Base-by-base conservation (phyloP, 257 asterid species). In the Primulina eburnea region DNA sequence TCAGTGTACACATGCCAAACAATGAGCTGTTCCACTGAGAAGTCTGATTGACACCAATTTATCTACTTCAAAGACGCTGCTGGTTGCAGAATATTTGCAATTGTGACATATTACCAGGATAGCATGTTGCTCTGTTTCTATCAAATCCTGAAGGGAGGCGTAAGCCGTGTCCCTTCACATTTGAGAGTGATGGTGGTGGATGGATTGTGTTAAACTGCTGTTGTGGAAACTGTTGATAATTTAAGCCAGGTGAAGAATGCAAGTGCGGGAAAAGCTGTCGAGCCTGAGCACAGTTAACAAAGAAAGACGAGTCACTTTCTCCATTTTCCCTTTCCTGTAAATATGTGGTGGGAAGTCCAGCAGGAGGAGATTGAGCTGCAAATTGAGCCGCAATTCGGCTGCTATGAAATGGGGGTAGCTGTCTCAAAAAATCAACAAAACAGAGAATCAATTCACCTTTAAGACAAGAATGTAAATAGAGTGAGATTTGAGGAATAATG, bases 251-350 rank as follows among this genome's bases (percentile, higher is more conserved):
- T 55, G 90, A 76, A 67, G 88, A 73, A 43, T 63, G 78, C 75
- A 88, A 63, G 67, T 71, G 84, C 30, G 84, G 84, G 68, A 83
- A 83, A 66, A 76, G 74, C 24, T 78, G 40, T 24, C 82, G 93
- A 37, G 79, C 60, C 33, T 84, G 95, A 0, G 78, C 73, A 9
- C 76, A 84, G 71, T 83, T 88, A 33, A 73, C 71, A 73, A 76
- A 55, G 5, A 82, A 78, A 67, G 82, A 76, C 7, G 82, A 28
- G 60, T 76, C 77, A 37, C 40, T 29, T 62, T 80, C 81, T 55
- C 77, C 83, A 50, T 53, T 74, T 62, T 40, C 83, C 83, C 89
- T 77, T 53, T 73, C 82, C 6, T 78, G 74, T 37, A 79, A 67
- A 64, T 64, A 62, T 47, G 82, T 69, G 35, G 74, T 21, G 47